Evolutionary conservation across 139 green algal species (phyloP), one percentile per base, ranked within the genome.

Genomic region (Asterochloris erici): DNA sequence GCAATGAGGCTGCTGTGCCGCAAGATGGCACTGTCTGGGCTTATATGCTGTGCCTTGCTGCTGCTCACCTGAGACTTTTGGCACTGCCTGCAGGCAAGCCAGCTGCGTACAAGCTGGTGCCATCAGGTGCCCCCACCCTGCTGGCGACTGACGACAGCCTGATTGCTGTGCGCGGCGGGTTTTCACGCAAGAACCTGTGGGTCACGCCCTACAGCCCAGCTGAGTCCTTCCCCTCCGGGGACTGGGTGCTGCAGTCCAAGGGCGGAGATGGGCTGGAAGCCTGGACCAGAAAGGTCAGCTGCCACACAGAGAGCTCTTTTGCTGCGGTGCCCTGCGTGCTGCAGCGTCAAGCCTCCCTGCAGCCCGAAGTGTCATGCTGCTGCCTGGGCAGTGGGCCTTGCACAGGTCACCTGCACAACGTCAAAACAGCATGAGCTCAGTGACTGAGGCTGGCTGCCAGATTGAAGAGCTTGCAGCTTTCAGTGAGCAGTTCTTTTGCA

Each of bases 111-210:
- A 93, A 93, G 87, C 86, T 94, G 10, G 79, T 94, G 63, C 87
- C 91, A 6, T 61, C 68, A 9, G 84, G 84, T 38, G 79, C 87
- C 68, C 91, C 87, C 21, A 82, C 79, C 26, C 80, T 91, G 29
- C 71, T 94, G 63, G 90, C 91, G 14, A 74, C 71, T 23, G 80
- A 84, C 19, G 81, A 80, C 24, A 89, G 79, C 61, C 66, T 90
- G n/a, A 86, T 94, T 38, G 73, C 66, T 12, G 75, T 79, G 73
- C 84, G 88, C 23, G 91, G 84, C 23, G 74, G 81, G 26, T 94
- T 94, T 83, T 88, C 91, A 11, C 88, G 81, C 61, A 91, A 92
- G 77, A 87, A 90, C 78, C 88, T 93, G 19, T 94, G 88, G 90
- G 92, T 95, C 12, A 95, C 92, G 10, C 87, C 87, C 14, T 71